Percentiles rank a stretch among this genome's conserved stretches.
phyloP scores from a whole-genome alignment of 2,329 filamentous ascomycete genomes.

The Sporothrix schenckii region DNA sequence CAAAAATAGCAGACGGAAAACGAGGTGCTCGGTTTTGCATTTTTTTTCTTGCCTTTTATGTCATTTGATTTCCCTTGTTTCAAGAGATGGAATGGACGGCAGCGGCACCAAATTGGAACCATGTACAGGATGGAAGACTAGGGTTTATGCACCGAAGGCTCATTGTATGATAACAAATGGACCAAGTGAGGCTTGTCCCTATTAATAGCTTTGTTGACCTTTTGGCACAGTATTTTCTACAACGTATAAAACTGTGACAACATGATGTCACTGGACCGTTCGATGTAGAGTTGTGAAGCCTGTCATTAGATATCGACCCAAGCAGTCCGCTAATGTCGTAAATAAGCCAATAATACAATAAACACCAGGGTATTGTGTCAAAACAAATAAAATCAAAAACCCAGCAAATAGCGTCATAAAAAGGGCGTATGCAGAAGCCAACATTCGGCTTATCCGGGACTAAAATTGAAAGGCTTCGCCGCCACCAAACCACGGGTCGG shows the following conservation, averaged over 20 bases:
- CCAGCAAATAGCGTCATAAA: neutral
- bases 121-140: neutral
- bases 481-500: constrained; percentile 48
- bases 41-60: neutral
- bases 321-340: neutral
- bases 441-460: too few relatives aligned
- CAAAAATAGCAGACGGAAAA: neutral
- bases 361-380: constrained; percentile 7
- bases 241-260: neutral
- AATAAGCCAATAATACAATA: neutral
- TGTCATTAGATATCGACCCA: neutral
- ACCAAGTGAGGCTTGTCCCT: neutral
- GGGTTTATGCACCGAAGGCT: neutral
- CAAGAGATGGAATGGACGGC: neutral
- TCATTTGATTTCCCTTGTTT: neutral
- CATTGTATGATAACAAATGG: neutral
- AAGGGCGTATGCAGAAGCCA: neutral
- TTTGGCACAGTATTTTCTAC: neutral
- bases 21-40: neutral
- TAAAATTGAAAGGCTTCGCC: constrained; percentile 22
- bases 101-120: constrained; percentile 8
- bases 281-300: neutral
- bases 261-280: neutral
- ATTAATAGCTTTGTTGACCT: neutral
- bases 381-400: neutral